Evolutionary conservation across 495 filamentous ascomycete species (phyloP).

Genomic region (Lepidopterella palustris): DNA sequence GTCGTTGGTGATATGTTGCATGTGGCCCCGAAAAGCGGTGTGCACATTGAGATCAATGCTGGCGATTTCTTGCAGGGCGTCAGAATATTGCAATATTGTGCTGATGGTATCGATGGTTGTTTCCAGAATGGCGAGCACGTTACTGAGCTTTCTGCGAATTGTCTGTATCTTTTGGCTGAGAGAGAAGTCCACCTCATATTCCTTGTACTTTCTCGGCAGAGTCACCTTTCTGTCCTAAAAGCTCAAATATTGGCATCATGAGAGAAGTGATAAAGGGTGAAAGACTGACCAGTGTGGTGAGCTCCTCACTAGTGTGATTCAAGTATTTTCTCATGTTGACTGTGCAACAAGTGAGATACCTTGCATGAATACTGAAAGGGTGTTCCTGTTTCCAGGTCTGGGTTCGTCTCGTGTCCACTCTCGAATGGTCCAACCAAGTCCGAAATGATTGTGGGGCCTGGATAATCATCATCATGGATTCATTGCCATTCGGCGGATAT

Average conservation of each 20-base stretch:
- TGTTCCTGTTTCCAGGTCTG: not conserved
- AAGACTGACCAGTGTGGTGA: not conserved
- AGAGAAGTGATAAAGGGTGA: not conserved
- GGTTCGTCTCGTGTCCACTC: not conserved
- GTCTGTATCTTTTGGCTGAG: not conserved
- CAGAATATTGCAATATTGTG: not conserved
- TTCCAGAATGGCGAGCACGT: not conserved
- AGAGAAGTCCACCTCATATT: not conserved
- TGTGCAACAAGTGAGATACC: not conserved
- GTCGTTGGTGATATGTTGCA: not conserved
- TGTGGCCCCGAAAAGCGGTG: not conserved
- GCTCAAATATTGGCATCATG: not conserved
- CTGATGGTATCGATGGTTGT: not conserved
- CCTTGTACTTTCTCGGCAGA: not conserved
- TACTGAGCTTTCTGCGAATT: not conserved
- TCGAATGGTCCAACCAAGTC: not conserved
- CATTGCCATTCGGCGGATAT: slow-evolving; percentile 1
- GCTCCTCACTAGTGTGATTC: not conserved
- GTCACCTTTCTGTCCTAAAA: not conserved
- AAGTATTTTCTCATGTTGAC: not conserved
- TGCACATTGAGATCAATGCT: not conserved
- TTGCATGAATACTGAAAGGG: not conserved
- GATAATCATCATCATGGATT: not conserved
- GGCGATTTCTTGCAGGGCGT: not conserved
- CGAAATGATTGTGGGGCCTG: not conserved